These are phyloP conservation scores for Penicillium ochrochloron DNA, from an alignment of 495 filamentous ascomycete species.

Conservation along the genomic window DNA sequence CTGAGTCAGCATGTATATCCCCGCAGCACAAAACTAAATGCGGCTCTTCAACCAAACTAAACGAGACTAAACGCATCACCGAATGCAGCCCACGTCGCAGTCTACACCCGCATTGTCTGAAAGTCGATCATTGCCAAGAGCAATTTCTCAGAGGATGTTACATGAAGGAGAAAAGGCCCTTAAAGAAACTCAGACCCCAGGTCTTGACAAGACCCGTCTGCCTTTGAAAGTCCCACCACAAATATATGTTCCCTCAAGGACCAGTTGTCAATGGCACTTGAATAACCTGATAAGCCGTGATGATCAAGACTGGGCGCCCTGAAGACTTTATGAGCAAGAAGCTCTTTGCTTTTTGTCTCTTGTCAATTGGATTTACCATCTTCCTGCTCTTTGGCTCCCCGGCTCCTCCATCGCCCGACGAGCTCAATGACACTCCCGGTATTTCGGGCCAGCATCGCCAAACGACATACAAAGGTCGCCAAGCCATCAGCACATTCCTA, in stretches of 20 bases:
- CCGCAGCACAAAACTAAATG: conserved; percentile 9
- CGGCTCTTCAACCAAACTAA: background rate
- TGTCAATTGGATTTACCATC: conserved; percentile 19
- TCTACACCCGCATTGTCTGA: background rate
- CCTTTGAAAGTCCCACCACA: background rate
- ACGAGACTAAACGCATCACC: conserved; percentile 2
- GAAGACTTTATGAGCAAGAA: conserved; percentile 21
- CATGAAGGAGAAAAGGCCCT: background rate
- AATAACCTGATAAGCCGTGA: background rate
- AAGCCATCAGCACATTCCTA: conserved; percentile 24
- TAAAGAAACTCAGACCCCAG: background rate
- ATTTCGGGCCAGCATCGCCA: background rate
- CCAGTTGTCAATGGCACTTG: background rate
- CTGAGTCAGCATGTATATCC: background rate
- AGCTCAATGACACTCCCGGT: background rate
- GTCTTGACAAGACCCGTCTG: background rate
- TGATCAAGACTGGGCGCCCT: conserved; percentile 1
- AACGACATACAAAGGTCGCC: conserved; percentile 5
- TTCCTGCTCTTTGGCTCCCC: conserved; percentile 17
- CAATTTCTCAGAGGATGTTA: conserved; percentile 1
- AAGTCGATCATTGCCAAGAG: conserved; percentile 2
- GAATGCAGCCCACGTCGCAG: conserved; percentile 1
- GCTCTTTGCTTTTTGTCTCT: conserved; percentile 17
- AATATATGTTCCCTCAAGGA: background rate
- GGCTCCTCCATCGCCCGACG: conserved; percentile 3